Evolutionary conservation across 257 asterid species (phyloP), one percentile per base, ranked within the genome.

Genomic region (Thymus mandschuricus): DNA sequence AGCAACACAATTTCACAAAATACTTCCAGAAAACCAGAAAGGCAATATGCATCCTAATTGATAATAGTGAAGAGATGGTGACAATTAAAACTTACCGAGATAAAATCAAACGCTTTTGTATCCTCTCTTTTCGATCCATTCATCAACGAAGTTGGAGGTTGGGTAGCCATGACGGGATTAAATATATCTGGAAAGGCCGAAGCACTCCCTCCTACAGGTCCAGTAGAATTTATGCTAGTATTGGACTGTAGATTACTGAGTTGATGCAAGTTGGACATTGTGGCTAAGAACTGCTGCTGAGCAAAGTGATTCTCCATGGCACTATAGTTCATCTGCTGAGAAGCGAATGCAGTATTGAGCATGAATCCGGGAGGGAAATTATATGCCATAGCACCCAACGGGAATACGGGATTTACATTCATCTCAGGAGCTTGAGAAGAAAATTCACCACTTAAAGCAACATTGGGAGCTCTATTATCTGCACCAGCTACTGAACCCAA

Each of bases 241-340:
- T 74, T 73, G 41, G 81, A 51, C 64, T 89, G 97, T 76, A 87
- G 49, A 75, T 76, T 86, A 46, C 93, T 95, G 33, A 81, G 80
- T 72, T 89, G 98, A 78, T 92, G 98, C 74, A 86, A 88, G 85
- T 85, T 89, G 80, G 98, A 81, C 92, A 92, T 87, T 55, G 96
- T 78, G 69, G 96, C 92, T 62, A 92, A 87, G 78, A 88, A 78
- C 82, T 89, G 97, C 71, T 88, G 98, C 59, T 95, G 97, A 71
- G 92, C 91, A 60, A 89, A 71, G 70, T 86, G 86, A 76, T 30
- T 86, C 40, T 91, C 90, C 91, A 82, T 82, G 60, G 86, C 84
- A 54, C 64, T 74, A 71, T 86, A 83, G 76, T 85, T 81, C 74
- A 89, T 78, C 33, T 78, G 87, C 61, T 83, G 96, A 41, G 96